A percentile compares a stretch with the other conserved stretches of the same genome.
Evolutionary conservation across 495 filamentous ascomycete species (phyloP).

Genomic region (Aspergillus conjunctus): DNA sequence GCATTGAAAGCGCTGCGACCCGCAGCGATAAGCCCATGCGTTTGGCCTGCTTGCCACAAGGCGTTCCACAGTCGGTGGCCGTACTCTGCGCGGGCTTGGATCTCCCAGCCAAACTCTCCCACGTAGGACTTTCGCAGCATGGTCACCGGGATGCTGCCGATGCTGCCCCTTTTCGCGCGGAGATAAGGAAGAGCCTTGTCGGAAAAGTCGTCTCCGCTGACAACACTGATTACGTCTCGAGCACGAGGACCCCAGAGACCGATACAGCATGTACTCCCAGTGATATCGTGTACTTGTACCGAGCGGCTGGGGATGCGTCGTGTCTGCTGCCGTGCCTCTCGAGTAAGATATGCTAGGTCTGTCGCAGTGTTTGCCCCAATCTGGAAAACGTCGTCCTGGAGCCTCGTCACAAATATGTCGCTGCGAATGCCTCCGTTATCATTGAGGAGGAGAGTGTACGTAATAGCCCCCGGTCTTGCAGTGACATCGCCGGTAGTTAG

Average conservation of each 20-base stretch:
- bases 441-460: conserved; percentile 49
- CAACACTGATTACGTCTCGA: conserved; percentile 34
- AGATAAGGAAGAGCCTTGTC: conserved; percentile 44
- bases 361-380: conserved; percentile 47
- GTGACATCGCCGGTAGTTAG: conserved; percentile 47
- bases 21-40: conserved; percentile 48
- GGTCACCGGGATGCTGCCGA: conserved; percentile 46
- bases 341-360: conserved; percentile 47
- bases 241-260: conserved; percentile 55
- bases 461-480: conserved; percentile 39
- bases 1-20: conserved; percentile 52
- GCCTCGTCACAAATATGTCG: conserved; percentile 44
- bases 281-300: conserved; percentile 51
- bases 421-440: conserved; percentile 42
- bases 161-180: conserved; percentile 34
- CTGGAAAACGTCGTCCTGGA: conserved; percentile 44
- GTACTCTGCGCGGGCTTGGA: conserved; percentile 50
- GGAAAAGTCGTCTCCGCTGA: conserved; percentile 43
- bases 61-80: conserved; percentile 51
- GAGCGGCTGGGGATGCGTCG: conserved; percentile 26
- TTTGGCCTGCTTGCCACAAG: conserved; percentile 46
- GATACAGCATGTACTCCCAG: conserved; percentile 52
- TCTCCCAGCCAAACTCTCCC: conserved; percentile 54
- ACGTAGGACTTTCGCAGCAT: conserved; percentile 49
- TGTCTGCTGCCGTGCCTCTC: conserved; percentile 42